Conservation (phyloP, 805 yeast species). For the Candida qinlingensis region DNA sequence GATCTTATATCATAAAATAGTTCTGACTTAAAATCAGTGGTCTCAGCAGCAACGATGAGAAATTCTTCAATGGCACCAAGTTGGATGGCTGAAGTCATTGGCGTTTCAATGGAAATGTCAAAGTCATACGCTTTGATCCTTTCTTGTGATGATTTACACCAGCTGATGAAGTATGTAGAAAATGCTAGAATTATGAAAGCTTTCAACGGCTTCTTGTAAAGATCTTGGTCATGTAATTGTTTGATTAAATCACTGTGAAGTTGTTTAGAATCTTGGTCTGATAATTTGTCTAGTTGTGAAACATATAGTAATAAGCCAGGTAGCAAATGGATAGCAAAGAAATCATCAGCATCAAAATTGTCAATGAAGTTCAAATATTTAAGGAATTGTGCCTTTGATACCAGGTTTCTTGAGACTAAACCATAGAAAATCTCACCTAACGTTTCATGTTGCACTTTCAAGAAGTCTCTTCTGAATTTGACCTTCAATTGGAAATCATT, state of each 20-base stretch:
- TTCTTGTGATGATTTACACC: slow-evolving; percentile 52
- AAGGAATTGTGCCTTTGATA: slow-evolving; percentile 31
- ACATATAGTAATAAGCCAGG: slow-evolving; percentile 52
- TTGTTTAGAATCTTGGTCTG: slow-evolving; percentile 33
- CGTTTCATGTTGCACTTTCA: slow-evolving; percentile 63
- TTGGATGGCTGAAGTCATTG: slow-evolving; percentile 53
- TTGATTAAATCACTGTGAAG: slow-evolving; percentile 34
- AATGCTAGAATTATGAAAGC: slow-evolving; percentile 47
- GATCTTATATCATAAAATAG: slow-evolving; percentile 62
- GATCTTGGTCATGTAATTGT: slow-evolving; percentile 34
- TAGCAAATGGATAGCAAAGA: slow-evolving; percentile 55
- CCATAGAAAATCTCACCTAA: slow-evolving; percentile 63
- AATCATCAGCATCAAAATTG: slow-evolving; percentile 52
- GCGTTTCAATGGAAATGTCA: slow-evolving; percentile 48
- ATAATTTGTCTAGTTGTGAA: slow-evolving; percentile 30
- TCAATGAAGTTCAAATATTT: slow-evolving; percentile 41
- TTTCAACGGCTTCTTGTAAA: slow-evolving; percentile 43
- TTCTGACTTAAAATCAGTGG: slow-evolving; percentile 39
- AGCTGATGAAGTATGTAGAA: slow-evolving; percentile 52
- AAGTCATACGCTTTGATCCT: slow-evolving; percentile 48
- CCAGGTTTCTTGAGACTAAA: slow-evolving; percentile 34
- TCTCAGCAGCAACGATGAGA: slow-evolving; percentile 55
- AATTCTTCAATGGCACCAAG: slow-evolving; percentile 70
- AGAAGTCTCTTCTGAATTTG: slow-evolving; percentile 54
- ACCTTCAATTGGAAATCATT: slow-evolving; percentile 42